Percentiles rank a stretch among this genome's conserved stretches.
Evolutionary conservation across 495 filamentous ascomycete species (phyloP).

Genomic region (Achaetomiella virescens): DNA sequence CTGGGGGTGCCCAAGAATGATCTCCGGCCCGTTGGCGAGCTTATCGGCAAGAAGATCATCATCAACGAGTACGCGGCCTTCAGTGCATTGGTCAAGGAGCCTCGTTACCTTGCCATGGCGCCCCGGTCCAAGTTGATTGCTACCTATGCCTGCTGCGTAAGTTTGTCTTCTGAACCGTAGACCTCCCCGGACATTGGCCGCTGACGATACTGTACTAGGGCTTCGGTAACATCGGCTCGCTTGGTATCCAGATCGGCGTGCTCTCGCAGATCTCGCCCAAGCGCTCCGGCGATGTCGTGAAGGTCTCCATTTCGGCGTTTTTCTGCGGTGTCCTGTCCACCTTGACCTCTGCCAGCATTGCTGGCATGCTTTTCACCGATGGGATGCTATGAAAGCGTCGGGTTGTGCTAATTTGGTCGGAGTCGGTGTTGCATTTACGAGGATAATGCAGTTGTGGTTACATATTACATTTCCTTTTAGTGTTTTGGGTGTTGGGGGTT

Average conservation of each 20-base stretch:
- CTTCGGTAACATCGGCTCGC: slow-evolving; percentile 74
- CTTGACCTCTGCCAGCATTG: slow-evolving; percentile 73
- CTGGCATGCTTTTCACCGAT: slow-evolving; percentile 49
- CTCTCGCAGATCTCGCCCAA: slow-evolving; percentile 71
- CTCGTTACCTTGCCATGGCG: slow-evolving; percentile 52
- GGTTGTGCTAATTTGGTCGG: background rate
- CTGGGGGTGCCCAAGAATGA: slow-evolving; percentile 73
- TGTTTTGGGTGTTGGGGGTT: too few species aligned
- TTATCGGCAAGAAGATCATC: slow-evolving; percentile 81
- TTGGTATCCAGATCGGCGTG: slow-evolving; percentile 83
- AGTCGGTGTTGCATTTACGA: too few species aligned
- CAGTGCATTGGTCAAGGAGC: slow-evolving; percentile 52
- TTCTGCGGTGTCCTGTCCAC: slow-evolving; percentile 73
- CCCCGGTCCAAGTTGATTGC: slow-evolving; percentile 72
- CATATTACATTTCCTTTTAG: too few species aligned
- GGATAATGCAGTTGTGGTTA: too few species aligned
- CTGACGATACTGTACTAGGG: slow-evolving; percentile 64
- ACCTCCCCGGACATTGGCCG: slow-evolving; percentile 43
- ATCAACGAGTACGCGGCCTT: slow-evolving; percentile 68
- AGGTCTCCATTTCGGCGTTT: slow-evolving; percentile 69
- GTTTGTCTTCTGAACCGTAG: slow-evolving; percentile 35
- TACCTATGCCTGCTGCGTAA: slow-evolving; percentile 78
- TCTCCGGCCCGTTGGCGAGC: slow-evolving; percentile 63
- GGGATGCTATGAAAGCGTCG: slow-evolving; percentile 2
- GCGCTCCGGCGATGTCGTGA: slow-evolving; percentile 66